Percentiles rank a stretch among this genome's conserved stretches.
Evolutionary conservation across 164 flowering plant genomes (phyloP).

Genomic region (Stephania cephalantha): DNA sequence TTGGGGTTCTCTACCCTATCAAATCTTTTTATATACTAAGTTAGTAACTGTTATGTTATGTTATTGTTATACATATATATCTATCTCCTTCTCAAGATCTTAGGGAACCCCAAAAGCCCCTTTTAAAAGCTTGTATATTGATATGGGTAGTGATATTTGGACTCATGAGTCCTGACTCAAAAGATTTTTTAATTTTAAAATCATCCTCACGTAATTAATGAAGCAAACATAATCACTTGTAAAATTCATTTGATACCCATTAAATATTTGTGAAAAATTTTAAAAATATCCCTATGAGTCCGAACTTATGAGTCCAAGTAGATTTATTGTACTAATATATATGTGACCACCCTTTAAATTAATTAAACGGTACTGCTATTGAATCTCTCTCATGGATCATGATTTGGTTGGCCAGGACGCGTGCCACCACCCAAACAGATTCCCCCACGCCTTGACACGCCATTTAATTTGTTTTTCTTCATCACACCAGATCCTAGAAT

Average conservation of each 20-base stretch:
- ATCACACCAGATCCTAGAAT: conserved; percentile 40
- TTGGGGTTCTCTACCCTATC: conserved; percentile 10
- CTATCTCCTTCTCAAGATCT: conserved; percentile 14
- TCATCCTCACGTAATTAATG: too few relatives aligned
- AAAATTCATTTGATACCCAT: too few relatives aligned
- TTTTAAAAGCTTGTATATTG: conserved; percentile 15
- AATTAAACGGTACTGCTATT: neutral
- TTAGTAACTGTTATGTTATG: neutral
- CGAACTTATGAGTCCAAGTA: too few relatives aligned
- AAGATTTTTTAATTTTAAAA: too few relatives aligned
- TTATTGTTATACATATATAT: conserved; percentile 3
- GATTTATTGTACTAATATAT: too few relatives aligned
- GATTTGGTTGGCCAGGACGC: conserved; percentile 53
- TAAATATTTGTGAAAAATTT: too few relatives aligned
- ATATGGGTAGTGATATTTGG: too few relatives aligned
- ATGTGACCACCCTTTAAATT: neutral
- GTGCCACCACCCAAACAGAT: conserved; percentile 49
- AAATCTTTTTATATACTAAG: conserved; percentile 6
- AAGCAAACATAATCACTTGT: too few relatives aligned
- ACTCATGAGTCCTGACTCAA: too few relatives aligned
- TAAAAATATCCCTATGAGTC: too few relatives aligned
- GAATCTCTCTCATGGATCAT: conserved; percentile 22
- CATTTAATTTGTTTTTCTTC: conserved; percentile 4
- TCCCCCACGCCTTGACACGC: conserved; percentile 41
- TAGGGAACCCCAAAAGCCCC: conserved; percentile 31